Evolutionary conservation across 2,329 filamentous ascomycete species (phyloP), one percentile per base, ranked within the genome.

Genomic region (Colletotrichum orchidophilum): DNA sequence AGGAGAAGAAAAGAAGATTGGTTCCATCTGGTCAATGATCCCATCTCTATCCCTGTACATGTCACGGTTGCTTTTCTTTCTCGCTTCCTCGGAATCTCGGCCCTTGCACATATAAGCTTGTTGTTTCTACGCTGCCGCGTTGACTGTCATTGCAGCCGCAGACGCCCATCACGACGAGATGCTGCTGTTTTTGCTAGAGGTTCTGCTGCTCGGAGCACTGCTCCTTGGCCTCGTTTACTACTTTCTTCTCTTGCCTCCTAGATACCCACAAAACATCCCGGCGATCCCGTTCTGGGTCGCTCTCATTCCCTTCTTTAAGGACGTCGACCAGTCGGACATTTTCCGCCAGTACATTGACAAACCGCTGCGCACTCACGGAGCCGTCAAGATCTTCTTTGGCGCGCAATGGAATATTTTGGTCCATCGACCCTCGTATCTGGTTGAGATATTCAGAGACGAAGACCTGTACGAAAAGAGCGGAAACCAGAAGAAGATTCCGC

Each of bases 401-500:
- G 84, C 83, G 0, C 81, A 80, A 50, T 87, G 86, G 86, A 86
- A 84, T 57, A 77, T 87, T 3, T 76, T 87, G 12, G 81, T 86
- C 1, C 82, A 82, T 57, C 80, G 80, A 5, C 85, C 85, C 1
- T 74, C 80, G 0, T 85, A 83, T 67, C 72, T 87, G 3, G 79
- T 80, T 3, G 81, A 86, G 27, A 74, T 81, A 0, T 78, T 81
- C 74, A 79, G 77, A 60, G 67, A 79, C 15, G 78, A 81, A 53
- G 76, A 79, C 50, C 55, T 74, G n/a, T 76, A 74, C 65, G 77
- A 77, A 11, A 85, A 83, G 74, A 80, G 78, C n/a, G 83, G 82
- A 3, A 83, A 81, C 67, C 78, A 83, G 61, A 77, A 79, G 31
- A 84, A 83, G 75, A 81, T 83, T 9, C 83, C 83, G 1, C 76